phyloP scores from a whole-genome alignment of 441 rosid species.

The Biscutella laevigata region DNA sequence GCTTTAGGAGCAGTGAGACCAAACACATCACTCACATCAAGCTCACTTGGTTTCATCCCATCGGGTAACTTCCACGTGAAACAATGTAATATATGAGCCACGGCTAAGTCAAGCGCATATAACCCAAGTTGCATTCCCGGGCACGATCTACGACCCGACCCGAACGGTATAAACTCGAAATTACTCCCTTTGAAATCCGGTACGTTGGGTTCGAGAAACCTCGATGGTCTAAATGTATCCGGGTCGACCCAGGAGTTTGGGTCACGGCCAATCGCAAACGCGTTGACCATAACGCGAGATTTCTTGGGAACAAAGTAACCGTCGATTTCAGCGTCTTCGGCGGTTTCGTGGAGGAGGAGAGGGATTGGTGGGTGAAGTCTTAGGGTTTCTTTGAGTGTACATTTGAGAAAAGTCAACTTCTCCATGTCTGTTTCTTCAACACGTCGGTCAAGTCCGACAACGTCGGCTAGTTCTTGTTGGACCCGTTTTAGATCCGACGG shows the following conservation, averaged over 20 bases:
- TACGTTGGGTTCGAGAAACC: constrained; percentile 53
- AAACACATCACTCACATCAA: constrained; percentile 71
- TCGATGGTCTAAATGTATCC: constrained; percentile 56
- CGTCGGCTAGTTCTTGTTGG: constrained; percentile 69
- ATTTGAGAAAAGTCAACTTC: constrained; percentile 55
- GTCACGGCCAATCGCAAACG: constrained; percentile 79
- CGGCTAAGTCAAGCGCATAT: constrained; percentile 66
- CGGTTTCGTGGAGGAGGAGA: constrained; percentile 84
- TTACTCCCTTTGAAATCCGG: constrained; percentile 78
- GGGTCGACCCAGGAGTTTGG: constrained; percentile 68
- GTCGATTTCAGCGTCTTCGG: constrained; percentile 50
- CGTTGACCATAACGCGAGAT: constrained; percentile 78
- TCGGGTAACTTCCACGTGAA: constrained; percentile 89
- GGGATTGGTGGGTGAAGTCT: constrained; percentile 97
- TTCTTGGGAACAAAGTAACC: constrained; percentile 66
- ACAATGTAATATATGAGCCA: constrained; percentile 71
- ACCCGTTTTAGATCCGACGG: constrained; percentile 68
- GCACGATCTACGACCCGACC: constrained; percentile 94
- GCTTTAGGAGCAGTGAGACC: constrained; percentile 94
- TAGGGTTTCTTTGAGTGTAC: constrained; percentile 67
- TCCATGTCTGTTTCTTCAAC: constrained; percentile 77
- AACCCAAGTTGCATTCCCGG: constrained; percentile 98
- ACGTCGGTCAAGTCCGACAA: constrained; percentile 75
- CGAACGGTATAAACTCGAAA: constrained; percentile 89
- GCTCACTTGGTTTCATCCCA: constrained; percentile 82